These are phyloP conservation scores for Jamesozyma spencerorum DNA, from an alignment of 805 yeast species.

Conservation along the genomic window DNA sequence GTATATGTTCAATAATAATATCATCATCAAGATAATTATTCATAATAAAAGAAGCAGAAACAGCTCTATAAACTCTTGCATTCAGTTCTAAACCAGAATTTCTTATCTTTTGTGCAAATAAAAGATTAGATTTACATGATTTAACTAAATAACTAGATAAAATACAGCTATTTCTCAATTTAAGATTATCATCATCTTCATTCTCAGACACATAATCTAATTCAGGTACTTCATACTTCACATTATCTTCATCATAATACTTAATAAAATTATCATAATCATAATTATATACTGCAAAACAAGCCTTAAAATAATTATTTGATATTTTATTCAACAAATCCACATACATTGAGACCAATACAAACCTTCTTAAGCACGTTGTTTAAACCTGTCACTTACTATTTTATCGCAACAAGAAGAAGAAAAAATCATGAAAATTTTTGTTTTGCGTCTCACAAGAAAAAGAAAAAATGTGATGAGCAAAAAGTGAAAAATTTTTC, in stretches of 20 bases:
- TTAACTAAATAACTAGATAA: slow-evolving; percentile 1
- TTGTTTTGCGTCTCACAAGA: neutral
- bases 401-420: too few relatives aligned
- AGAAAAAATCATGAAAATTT: neutral
- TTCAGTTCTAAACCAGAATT: neutral
- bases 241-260: neutral
- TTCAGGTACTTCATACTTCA: neutral
- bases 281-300: neutral
- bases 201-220: neutral
- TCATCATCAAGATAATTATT: slow-evolving; percentile 3
- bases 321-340: neutral
- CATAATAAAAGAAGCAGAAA: slow-evolving; percentile 2
- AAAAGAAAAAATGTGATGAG: neutral
- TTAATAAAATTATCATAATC: neutral
- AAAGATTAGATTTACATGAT: slow-evolving; percentile 1
- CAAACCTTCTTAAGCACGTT: too few relatives aligned
- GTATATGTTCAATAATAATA: slow-evolving; percentile 1
- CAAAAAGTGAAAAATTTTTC: slow-evolving; percentile 3
- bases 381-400: too few relatives aligned
- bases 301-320: neutral
- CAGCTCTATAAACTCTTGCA: neutral
- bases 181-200: neutral
- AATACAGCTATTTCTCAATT: neutral
- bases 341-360: neutral
- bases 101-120: slow-evolving; percentile 1